These are phyloP conservation scores for Phytophthora macrochlamydospora DNA, from an alignment of 352 stramenopile genomes.

Conservation along the genomic window DNA sequence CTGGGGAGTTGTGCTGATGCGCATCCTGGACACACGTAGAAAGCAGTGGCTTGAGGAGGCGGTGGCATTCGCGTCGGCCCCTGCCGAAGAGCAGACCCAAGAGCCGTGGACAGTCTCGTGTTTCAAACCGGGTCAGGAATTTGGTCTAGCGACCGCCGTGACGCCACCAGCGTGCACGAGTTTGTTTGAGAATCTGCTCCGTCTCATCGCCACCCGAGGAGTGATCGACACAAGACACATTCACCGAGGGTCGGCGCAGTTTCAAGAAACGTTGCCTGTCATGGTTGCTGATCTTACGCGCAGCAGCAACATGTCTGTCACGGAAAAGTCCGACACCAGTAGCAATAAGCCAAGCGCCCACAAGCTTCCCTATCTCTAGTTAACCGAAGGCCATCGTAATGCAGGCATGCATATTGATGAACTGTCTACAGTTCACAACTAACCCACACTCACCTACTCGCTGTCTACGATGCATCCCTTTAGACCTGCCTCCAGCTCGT, in stretches of 20 bases:
- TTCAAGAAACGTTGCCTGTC: constrained; percentile 25
- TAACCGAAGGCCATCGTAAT: background rate
- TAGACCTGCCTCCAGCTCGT: constrained; percentile 42
- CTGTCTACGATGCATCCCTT: constrained; percentile 38
- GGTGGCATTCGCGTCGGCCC: constrained; percentile 10
- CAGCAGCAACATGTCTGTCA: constrained; percentile 10
- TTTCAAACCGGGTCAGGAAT: constrained; percentile 24
- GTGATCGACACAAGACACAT: constrained; percentile 19
- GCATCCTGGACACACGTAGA: constrained; percentile 34
- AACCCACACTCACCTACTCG: constrained; percentile 7
- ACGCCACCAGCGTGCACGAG: constrained; percentile 41
- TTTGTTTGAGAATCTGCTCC: constrained; percentile 60
- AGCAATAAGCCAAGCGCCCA: constrained; percentile 15
- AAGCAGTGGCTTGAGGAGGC: constrained; percentile 45
- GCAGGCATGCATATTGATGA: background rate
- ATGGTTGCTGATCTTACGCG: constrained; percentile 16
- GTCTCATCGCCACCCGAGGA: constrained; percentile 51
- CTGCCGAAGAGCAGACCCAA: constrained; percentile 8
- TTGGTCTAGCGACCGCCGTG: constrained; percentile 32
- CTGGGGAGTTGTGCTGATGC: constrained; percentile 50
- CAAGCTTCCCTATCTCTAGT: constrained; percentile 18
- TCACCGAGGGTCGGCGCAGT: constrained; percentile 13
- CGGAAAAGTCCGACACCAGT: constrained; percentile 15
- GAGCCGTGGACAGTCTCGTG: constrained; percentile 36
- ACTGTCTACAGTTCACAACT: background rate